Evolutionary conservation across 441 rosid genomes (phyloP), one percentile per base, ranked within the genome.

Genomic region (Gossypium aridum): DNA sequence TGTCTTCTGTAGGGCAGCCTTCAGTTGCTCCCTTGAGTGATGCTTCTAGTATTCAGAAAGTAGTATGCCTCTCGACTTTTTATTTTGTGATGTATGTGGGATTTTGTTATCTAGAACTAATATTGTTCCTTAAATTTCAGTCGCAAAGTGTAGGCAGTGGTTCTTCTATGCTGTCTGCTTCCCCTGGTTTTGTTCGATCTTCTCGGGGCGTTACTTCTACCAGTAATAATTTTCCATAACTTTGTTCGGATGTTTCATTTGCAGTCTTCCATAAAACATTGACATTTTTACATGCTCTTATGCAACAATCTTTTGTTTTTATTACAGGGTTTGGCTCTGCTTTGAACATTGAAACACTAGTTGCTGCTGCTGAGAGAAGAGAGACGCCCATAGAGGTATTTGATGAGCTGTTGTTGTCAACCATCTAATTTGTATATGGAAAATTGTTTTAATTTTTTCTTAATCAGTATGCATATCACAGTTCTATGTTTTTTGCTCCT

Each of bases 341-440:
- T 64, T 81, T 96, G 90, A 96, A 91, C 85, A 92, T 96, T 80
- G 98, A 91, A 84, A 96, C 99, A 70, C 90, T 96, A 66, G 97
- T 91, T 79, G 97, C 98, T 83, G 99, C 99, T 76, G 98, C 98
- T 39, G 99, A 91, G 87, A 90, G 98, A 84, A 91, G 98, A 71
- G 96, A 91, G 69, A 89, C 89, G 39, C 95, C 89, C 64, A 87
- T 96, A 64, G 98, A 96, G 98, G 99, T 96, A 83, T 59, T 57
- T 45, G 43, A 56, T 72, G 34, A 55, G 43, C 43, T 7, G 20
- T 20, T 22, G 1, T 68, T 49, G n/a, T 68, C 72, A 25, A 16
- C 45, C 60, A 51, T 51, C 28, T 7, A 51, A 68, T 3, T 45
- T 23, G 13, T 51, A 25, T 25, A 9, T 8, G 60, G 43, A 68